Evolutionary conservation across 352 stramenopile genomes (phyloP).

Genomic region (Thraustotheca clavata): DNA sequence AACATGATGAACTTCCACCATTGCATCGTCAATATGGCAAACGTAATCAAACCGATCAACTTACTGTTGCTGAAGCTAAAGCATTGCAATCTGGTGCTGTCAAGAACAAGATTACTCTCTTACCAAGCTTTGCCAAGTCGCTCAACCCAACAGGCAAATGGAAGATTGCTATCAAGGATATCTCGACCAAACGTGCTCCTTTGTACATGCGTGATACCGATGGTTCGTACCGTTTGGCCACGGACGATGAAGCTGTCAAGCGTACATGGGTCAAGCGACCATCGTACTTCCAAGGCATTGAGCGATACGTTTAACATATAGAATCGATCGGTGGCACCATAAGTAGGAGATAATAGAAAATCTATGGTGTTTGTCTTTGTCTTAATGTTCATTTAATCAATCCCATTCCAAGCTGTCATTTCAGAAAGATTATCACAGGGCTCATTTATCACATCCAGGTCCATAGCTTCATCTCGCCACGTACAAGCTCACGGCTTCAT

Average conservation of each 20-base stretch:
- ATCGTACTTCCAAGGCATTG: slow-evolving; percentile 60
- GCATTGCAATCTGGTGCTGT: slow-evolving; percentile 57
- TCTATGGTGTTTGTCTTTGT: no score
- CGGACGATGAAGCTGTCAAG: slow-evolving; percentile 62
- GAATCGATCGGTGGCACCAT: no score
- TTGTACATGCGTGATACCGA: slow-evolving; percentile 54
- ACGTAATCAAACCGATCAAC: slow-evolving; percentile 69
- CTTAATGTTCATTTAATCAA: no score
- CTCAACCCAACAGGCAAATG: slow-evolving; percentile 45
- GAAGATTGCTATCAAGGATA: slow-evolving; percentile 77
- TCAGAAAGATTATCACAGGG: no score
- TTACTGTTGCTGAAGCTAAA: slow-evolving; percentile 69
- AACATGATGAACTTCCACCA: slow-evolving; percentile 58
- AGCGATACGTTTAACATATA: slow-evolving; percentile 21
- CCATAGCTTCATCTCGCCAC: no score
- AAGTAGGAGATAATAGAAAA: no score
- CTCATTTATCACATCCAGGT: no score
- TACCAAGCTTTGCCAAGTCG: slow-evolving; percentile 73
- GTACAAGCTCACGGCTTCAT: no score
- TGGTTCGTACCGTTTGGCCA: slow-evolving; percentile 52
- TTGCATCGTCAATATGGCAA: slow-evolving; percentile 72
- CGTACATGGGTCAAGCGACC: slow-evolving; percentile 75
- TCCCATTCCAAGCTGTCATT: no score
- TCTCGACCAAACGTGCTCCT: slow-evolving; percentile 68
- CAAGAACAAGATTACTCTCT: slow-evolving; percentile 61